phyloP scores from a whole-genome alignment of 1,139 yeast species.

The Kazachstania sp. region DNA sequence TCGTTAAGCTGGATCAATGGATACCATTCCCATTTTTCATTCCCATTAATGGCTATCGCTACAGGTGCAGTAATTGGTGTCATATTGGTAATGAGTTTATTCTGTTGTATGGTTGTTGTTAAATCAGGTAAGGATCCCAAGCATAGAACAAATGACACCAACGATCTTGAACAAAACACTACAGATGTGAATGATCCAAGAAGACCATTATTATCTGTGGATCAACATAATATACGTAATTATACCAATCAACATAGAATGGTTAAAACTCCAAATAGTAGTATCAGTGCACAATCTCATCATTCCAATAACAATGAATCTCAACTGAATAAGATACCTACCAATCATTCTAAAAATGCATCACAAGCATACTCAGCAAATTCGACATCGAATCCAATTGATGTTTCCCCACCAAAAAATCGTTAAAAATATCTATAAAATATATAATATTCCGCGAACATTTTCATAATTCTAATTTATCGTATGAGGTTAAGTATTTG shows the following conservation, averaged over 20 bases:
- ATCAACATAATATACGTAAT: neutral
- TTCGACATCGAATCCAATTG: constrained; percentile 5
- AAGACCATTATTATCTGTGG: constrained; percentile 2
- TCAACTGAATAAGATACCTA: neutral
- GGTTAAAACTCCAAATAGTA: neutral
- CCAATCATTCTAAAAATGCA: neutral
- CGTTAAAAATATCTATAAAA: too few species aligned
- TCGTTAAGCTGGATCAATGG: constrained; percentile 52
- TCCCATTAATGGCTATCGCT: constrained; percentile 60
- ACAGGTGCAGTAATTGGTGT: constrained; percentile 55
- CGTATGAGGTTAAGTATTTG: too few species aligned
- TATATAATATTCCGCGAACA: neutral
- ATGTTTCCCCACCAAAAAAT: neutral
- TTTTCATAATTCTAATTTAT: too few species aligned
- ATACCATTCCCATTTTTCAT: constrained; percentile 46
- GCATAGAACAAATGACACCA: neutral
- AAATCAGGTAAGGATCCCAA: constrained; percentile 3
- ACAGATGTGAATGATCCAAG: constrained; percentile 1
- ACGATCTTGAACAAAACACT: neutral
- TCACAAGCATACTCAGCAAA: constrained; percentile 4
- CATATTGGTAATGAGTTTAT: constrained; percentile 32
- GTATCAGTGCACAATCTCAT: neutral
- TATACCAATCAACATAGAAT: neutral
- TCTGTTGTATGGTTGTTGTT: constrained; percentile 24
- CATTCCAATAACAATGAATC: neutral